These are phyloP conservation scores for Carnegiea gigantea DNA, from an alignment of 179 eudicot species.

Conservation along the genomic window DNA sequence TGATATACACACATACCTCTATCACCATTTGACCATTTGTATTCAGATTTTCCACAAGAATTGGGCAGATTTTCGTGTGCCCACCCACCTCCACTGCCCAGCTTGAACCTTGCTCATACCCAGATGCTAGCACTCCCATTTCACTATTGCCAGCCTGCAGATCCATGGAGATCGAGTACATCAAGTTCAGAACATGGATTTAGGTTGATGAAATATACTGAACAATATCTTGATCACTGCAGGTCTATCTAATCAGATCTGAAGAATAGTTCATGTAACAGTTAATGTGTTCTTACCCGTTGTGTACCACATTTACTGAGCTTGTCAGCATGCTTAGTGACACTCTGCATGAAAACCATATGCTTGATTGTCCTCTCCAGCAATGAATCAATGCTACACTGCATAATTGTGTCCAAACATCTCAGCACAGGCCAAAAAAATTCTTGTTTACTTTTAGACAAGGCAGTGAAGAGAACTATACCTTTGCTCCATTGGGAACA, in stretches of 20 bases:
- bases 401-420: constrained; percentile 30
- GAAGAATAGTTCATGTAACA: neutral
- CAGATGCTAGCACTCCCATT: constrained; percentile 40
- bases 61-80: constrained; percentile 64
- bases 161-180: neutral
- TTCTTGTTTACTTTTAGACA: neutral
- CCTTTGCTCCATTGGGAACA: constrained; percentile 94
- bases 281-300: constrained; percentile 46
- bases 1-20: constrained; percentile 49
- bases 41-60: constrained; percentile 76
- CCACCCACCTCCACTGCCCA: constrained; percentile 95
- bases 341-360: constrained; percentile 79
- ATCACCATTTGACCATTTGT: constrained; percentile 72
- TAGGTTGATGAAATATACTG: neutral
- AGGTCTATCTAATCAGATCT: neutral
- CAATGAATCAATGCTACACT: constrained; percentile 97
- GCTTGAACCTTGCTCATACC: constrained; percentile 77
- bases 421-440: constrained; percentile 27
- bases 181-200: neutral
- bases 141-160: constrained; percentile 57
- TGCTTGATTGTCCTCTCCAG: constrained; percentile 93
- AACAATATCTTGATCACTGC: neutral
- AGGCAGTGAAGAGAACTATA: constrained; percentile 19
- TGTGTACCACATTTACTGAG: constrained; percentile 51
- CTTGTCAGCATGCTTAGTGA: constrained; percentile 81